Evolutionary conservation across 371 early-diverging fungal genomes (phyloP).

Genomic region (Circinella umbellata): DNA sequence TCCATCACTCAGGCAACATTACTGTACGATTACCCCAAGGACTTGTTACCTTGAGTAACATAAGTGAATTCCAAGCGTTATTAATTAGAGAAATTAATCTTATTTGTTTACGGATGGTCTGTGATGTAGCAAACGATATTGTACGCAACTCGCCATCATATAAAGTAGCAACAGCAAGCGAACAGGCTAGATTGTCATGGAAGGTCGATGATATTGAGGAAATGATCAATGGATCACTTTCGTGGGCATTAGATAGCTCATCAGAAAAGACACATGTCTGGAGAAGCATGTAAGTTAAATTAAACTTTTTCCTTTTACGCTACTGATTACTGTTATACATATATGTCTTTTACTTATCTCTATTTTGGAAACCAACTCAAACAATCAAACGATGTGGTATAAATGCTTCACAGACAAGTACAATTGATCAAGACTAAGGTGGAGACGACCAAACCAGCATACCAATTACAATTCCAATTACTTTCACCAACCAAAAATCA

Average conservation of each 20-base stretch:
- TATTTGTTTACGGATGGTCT: conserved; percentile 45
- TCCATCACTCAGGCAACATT: conserved; percentile 45
- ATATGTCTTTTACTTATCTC: too few relatives aligned
- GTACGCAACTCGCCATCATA: conserved; percentile 26
- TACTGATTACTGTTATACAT: background rate
- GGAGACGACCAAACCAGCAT: conserved; percentile 17
- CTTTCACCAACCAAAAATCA: conserved; percentile 9
- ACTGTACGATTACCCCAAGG: conserved; percentile 47
- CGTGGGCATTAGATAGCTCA: conserved; percentile 24
- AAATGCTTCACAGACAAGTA: conserved; percentile 19
- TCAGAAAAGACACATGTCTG: conserved; percentile 21
- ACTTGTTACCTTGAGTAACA: conserved; percentile 41
- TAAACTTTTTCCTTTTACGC: background rate
- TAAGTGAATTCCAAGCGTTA: conserved; percentile 49
- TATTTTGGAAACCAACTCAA: background rate
- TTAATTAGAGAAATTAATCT: conserved; percentile 51
- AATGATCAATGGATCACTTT: conserved; percentile 42
- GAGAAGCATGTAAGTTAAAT: conserved; percentile 42
- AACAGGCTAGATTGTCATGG: conserved; percentile 40
- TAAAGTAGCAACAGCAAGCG: conserved; percentile 25
- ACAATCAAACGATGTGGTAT: background rate
- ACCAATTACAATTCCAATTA: conserved; percentile 29
- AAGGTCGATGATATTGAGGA: conserved; percentile 56
- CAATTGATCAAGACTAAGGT: conserved; percentile 17
- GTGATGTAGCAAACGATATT: conserved; percentile 51